Evolutionary conservation across 768 basidiomycete genomes (phyloP), one percentile per base, ranked within the genome.

Genomic region (Termitomyces sp.): DNA sequence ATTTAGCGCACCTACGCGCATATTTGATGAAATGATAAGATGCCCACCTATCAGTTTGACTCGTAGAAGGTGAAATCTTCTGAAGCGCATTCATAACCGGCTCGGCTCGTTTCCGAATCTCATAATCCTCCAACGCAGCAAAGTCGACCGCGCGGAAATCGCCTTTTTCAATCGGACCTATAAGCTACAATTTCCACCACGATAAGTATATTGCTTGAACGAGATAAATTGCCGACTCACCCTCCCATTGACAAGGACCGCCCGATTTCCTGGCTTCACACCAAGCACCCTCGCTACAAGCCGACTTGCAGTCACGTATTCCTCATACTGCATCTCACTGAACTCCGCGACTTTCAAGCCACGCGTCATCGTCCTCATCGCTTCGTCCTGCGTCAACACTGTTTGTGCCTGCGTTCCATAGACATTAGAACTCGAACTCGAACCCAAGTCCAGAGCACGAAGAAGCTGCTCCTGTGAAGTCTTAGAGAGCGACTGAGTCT

Each of bases 91-190:
- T 76, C 10, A 87, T 69, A 12, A 95, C 82, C 4, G 91, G 85
- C 51, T 80, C 77, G 1, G 86, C 80, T 46, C 94, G 81, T 65
- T 86, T 87, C 16, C 75, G 74, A 45, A 86, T 70, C 70, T 99
- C 97, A 69, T 88, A 95, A 6, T 73, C 70, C 59, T 86, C 83
- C 46, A 98, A 71, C 1, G 82, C 77, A 47, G 76, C 73, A 66
- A 95, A 87, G 68, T 98, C 96, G n/a, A 79, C 79, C 0, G 82
- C 70, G 7, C 71, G 61, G 67, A 98, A 92, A 40, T 81, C 80
- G 3, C 76, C 79, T 2, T 71, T 63, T 12, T 72, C 70, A 38
- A 97, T 73, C 0, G 92, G 92, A 0, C 92, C 91, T 28, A 98
- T 74, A 53, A 96, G 71, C 94, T 96, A 63, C 2, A 47, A 12